These are phyloP conservation scores for Penicillium crustosum DNA, from an alignment of 2,329 filamentous ascomycete species.

Conservation along the genomic window DNA sequence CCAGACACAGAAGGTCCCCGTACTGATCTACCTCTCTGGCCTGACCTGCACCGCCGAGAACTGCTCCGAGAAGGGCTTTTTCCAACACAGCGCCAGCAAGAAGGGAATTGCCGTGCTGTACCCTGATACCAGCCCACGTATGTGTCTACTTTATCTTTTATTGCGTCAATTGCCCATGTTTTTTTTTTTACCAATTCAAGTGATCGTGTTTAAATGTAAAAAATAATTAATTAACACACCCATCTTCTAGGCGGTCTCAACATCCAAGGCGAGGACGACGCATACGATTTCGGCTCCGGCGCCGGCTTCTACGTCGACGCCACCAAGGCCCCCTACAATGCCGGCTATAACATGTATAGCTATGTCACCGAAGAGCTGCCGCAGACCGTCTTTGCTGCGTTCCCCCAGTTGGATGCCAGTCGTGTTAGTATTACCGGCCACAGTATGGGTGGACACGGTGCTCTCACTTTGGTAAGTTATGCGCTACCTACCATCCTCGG, in stretches of 20 bases:
- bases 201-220: background rate
- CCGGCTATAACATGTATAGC: slow-evolving; percentile 89
- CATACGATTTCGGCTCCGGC: slow-evolving; percentile 87
- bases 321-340: slow-evolving; percentile 68
- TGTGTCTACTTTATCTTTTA: slow-evolving; percentile 35
- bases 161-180: background rate
- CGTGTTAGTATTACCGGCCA: slow-evolving; percentile 87
- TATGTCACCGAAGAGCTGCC: slow-evolving; percentile 93
- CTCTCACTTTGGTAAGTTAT: slow-evolving; percentile 68
- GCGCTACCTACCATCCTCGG: slow-evolving; percentile 60
- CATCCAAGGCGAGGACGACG: slow-evolving; percentile 80
- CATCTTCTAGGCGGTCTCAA: slow-evolving; percentile 63
- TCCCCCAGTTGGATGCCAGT: slow-evolving; percentile 67
- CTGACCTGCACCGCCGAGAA: slow-evolving; percentile 91
- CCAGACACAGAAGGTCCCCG: slow-evolving; percentile 66
- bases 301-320: slow-evolving; percentile 96
- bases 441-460: slow-evolving; percentile 96
- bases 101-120: slow-evolving; percentile 90
- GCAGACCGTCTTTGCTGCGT: slow-evolving; percentile 67
- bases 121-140: slow-evolving; percentile 90
- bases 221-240: background rate
- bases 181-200: background rate
- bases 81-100: slow-evolving; percentile 76
- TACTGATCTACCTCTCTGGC: slow-evolving; percentile 90
- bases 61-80: slow-evolving; percentile 77